Evolutionary conservation across 495 filamentous ascomycete genomes (phyloP), one percentile per base, ranked within the genome.

Genomic region (Mycothermus thermophilus): DNA sequence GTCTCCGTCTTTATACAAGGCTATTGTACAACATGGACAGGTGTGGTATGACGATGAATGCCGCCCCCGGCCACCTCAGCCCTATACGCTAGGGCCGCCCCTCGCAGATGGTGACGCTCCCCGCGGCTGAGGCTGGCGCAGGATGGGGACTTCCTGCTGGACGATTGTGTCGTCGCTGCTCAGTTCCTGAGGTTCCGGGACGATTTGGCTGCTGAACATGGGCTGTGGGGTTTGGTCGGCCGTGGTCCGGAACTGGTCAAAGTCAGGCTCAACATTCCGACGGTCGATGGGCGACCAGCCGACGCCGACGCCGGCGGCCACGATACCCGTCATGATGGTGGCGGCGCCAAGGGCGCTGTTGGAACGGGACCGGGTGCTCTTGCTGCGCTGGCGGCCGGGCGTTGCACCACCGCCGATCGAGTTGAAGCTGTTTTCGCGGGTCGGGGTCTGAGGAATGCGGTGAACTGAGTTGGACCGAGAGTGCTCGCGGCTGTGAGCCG

Each of bases 201-300:
- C n/a, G n/a, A n/a, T n/a, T n/a, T n/a, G n/a, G n/a, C n/a, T n/a
- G n/a, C n/a, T n/a, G n/a, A n/a, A n/a, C n/a, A n/a, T n/a, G n/a
- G n/a, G n/a, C n/a, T n/a, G n/a, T n/a, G n/a, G n/a, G n/a, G n/a
- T n/a, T n/a, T n/a, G n/a, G n/a, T n/a, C n/a, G n/a, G n/a, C n/a
- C n/a, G n/a, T n/a, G n/a, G n/a, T n/a, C n/a, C n/a, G 49, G 29
- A 51, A 54, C 32, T 38, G 30, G 5, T 34, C 44, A 34, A 58
- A 54, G 32, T 50, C 47, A 11, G 40, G 26, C 23, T 50, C 55
- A 24, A 34, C 38, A 11, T n/a, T n/a, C n/a, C n/a, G n/a, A 20
- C 58, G 55, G 26, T 85, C 83, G 35, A 90, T 80, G 0, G 86
- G 86, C 31, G 84, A 92, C 84, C 83, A 93, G 27, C 83, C 83